phyloP scores from a whole-genome alignment of 2,329 filamentous ascomycete species.

The Stagonosporopsis tanaceti region DNA sequence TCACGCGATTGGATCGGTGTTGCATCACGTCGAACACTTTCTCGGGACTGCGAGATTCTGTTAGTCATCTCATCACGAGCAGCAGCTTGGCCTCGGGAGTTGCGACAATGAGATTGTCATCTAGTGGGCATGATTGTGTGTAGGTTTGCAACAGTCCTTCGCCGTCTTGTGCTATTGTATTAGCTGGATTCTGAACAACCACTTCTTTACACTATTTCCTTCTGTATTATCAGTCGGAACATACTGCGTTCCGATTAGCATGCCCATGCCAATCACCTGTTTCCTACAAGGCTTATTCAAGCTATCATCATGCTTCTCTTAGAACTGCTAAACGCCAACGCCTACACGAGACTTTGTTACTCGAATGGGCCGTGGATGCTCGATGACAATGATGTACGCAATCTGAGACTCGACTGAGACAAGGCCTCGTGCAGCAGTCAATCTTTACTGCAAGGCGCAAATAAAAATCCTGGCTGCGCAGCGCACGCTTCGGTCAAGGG shows the following conservation, averaged over 20 bases:
- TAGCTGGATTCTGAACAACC: neutral
- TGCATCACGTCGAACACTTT: neutral
- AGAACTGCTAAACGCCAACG: neutral
- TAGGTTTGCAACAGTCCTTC: neutral
- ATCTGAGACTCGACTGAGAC: neutral
- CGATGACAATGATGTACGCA: neutral
- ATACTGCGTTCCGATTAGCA: neutral
- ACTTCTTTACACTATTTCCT: neutral
- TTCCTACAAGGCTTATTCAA: neutral
- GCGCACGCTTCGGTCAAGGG: neutral
- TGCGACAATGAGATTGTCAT: neutral
- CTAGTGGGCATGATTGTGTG: neutral
- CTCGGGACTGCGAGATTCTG: neutral
- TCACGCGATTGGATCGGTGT: constrained; percentile 7
- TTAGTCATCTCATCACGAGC: neutral
- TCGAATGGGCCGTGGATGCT: neutral
- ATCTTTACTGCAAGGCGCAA: neutral
- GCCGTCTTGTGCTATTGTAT: neutral
- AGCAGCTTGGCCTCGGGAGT: neutral
- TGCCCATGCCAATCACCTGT: neutral
- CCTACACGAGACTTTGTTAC: neutral
- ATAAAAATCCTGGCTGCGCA: neutral
- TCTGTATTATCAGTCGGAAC: neutral
- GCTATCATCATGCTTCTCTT: neutral
- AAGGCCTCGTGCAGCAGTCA: neutral